Percentiles rank a stretch among this genome's conserved stretches.
Conservation (phyloP, 2,329 filamentous ascomycete genomes). For the Phyllosticta citribraziliensis region DNA sequence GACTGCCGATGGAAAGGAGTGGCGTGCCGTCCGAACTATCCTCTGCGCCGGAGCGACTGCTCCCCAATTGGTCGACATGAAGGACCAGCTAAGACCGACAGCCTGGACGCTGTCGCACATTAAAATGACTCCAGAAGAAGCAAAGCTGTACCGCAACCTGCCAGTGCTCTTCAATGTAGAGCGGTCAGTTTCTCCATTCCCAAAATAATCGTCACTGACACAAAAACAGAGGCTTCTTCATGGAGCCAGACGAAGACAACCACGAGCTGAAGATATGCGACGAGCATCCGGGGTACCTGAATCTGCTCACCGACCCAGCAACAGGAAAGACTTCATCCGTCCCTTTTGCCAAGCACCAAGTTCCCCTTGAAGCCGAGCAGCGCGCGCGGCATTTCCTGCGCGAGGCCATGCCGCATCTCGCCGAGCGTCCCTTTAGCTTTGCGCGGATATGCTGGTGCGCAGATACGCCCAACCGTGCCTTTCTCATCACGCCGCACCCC, state of each 20-base stretch:
- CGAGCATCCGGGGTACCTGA: slow-evolving; percentile 48
- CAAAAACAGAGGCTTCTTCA: slow-evolving; percentile 35
- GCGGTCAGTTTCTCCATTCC: background rate
- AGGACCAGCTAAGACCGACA: slow-evolving; percentile 44
- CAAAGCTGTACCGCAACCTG: slow-evolving; percentile 35
- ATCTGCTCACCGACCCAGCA: slow-evolving; percentile 25
- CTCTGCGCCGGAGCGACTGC: slow-evolving; percentile 42
- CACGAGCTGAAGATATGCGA: slow-evolving; percentile 44
- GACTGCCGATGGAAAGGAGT: slow-evolving; percentile 32
- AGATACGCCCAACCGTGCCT: slow-evolving; percentile 45
- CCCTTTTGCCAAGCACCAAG: slow-evolving; percentile 37
- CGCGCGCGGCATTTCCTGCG: slow-evolving; percentile 40
- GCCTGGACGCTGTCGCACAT: slow-evolving; percentile 47
- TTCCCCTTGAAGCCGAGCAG: slow-evolving; percentile 38
- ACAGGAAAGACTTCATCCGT: slow-evolving; percentile 19
- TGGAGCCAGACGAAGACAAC: slow-evolving; percentile 38
- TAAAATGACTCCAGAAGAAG: slow-evolving; percentile 37
- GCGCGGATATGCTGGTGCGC: slow-evolving; percentile 49
- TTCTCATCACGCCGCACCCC: slow-evolving; percentile 43
- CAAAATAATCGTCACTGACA: background rate
- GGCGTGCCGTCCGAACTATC: slow-evolving; percentile 37
- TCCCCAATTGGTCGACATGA: slow-evolving; percentile 39
- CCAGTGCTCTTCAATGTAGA: slow-evolving; percentile 43
- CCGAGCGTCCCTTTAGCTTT: slow-evolving; percentile 38
- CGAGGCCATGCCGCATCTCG: slow-evolving; percentile 45